Percentiles rank a stretch among this genome's conserved stretches.
phyloP scores from a whole-genome alignment of 805 yeast species.

The Zygoascus ofunaensis region DNA sequence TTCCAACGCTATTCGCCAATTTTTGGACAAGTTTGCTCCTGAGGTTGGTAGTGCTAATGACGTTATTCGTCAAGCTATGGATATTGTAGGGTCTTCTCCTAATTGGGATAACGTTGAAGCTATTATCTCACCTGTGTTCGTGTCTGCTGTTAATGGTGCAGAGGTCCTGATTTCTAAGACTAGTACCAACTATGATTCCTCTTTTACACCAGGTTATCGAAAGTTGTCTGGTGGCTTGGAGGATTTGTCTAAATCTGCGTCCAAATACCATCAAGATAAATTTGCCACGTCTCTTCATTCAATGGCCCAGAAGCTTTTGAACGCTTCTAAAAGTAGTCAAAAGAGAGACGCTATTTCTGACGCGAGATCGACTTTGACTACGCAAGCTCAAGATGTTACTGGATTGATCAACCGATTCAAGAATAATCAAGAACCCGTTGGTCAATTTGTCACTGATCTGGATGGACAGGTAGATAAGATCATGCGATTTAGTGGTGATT shows the following conservation, averaged over 20 bases:
- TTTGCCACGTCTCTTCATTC: constrained; percentile 4
- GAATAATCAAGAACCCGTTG: neutral
- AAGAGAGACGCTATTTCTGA: constrained; percentile 1
- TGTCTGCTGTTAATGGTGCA: constrained; percentile 26
- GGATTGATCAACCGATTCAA: neutral
- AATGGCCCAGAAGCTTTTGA: constrained; percentile 7
- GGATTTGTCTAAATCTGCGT: constrained; percentile 3
- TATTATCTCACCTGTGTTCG: constrained; percentile 20
- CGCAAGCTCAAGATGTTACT: neutral
- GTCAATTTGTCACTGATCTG: neutral
- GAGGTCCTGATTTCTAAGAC: constrained; percentile 20
- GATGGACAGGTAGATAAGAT: neutral
- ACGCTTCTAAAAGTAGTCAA: neutral
- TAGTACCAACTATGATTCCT: neutral
- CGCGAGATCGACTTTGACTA: neutral
- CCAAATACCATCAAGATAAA: constrained; percentile 4
- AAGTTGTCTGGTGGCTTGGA: constrained; percentile 4
- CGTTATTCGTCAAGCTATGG: constrained; percentile 1
- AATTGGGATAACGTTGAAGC: neutral
- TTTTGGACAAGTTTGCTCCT: neutral
- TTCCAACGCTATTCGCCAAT: neutral
- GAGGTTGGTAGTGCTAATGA: neutral
- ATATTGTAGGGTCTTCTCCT: neutral
- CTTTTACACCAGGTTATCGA: neutral
- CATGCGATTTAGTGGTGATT: neutral